A percentile compares a stretch with the other conserved stretches of the same genome.
These are phyloP conservation scores for Ophiosphaerella narmari DNA, from an alignment of 2,329 filamentous ascomycete genomes.

Conservation along the genomic window DNA sequence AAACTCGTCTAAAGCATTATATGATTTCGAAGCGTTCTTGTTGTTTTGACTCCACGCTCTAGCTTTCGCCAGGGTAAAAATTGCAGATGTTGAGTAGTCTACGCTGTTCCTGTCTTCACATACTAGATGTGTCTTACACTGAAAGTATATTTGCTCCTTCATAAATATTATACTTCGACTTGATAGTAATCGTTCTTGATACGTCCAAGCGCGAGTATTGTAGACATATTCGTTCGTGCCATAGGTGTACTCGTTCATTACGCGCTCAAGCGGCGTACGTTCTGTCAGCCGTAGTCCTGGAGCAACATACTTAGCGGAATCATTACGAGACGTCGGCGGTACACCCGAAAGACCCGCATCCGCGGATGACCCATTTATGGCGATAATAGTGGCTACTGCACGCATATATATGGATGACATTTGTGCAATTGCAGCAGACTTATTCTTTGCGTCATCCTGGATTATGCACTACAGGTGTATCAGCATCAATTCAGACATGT, in stretches of 20 bases:
- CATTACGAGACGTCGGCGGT: conserved; percentile 3
- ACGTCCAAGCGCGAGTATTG: not conserved
- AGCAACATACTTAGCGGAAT: not conserved
- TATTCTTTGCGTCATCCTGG: conserved; percentile 6
- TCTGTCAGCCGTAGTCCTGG: conserved; percentile 6
- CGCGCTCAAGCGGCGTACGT: conserved; percentile 3
- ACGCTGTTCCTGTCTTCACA: conserved; percentile 1
- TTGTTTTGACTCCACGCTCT: not conserved
- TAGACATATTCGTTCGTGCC: conserved; percentile 1
- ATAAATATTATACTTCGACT: not conserved
- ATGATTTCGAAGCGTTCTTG: not conserved
- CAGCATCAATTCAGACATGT: no score
- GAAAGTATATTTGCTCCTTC: conserved; percentile 7
- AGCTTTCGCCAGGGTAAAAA: conserved; percentile 4
- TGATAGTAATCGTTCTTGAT: not conserved
- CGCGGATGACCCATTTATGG: conserved; percentile 2
- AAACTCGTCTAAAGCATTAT: conserved; percentile 5
- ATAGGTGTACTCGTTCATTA: conserved; percentile 1
- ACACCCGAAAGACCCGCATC: conserved; percentile 3
- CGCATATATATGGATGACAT: conserved; percentile 8
- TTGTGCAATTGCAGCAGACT: conserved; percentile 1
- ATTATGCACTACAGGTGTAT: conserved; percentile 3
- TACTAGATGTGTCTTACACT: conserved; percentile 2
- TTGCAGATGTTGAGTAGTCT: not conserved
- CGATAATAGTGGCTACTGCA: conserved; percentile 6